Evolutionary conservation across 2,329 filamentous ascomycete genomes (phyloP).

Genomic region (Cadophora malorum): DNA sequence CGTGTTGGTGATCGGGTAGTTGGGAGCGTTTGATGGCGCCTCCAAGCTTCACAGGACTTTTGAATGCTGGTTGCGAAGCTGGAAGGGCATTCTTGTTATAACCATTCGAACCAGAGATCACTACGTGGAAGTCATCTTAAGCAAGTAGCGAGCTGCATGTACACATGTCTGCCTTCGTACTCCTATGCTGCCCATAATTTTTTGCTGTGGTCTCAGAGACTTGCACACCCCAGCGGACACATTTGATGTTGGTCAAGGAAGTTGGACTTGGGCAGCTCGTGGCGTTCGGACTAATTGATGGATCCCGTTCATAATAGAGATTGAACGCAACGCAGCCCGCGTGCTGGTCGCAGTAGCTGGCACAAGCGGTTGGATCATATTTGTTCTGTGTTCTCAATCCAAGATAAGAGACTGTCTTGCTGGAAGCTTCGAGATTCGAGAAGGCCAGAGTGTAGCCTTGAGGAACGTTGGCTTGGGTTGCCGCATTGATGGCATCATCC

Average conservation of each 20-base stretch:
- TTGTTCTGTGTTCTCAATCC: constrained; percentile 41
- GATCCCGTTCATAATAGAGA: constrained; percentile 47
- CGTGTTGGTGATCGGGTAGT: constrained; percentile 34
- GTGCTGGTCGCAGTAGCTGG: constrained; percentile 41
- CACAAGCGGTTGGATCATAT: constrained; percentile 45
- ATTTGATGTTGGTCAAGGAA: constrained; percentile 47
- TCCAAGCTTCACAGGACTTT: constrained; percentile 42
- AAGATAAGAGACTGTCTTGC: constrained; percentile 41
- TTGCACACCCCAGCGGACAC: constrained; percentile 46
- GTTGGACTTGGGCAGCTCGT: constrained; percentile 45
- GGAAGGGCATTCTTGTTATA: constrained; percentile 44
- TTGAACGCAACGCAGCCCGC: constrained; percentile 46
- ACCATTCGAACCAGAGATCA: constrained; percentile 53
- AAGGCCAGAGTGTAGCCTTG: constrained; percentile 46
- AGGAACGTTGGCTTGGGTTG: constrained; percentile 40
- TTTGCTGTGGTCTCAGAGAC: constrained; percentile 42
- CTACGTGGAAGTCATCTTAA: constrained; percentile 47
- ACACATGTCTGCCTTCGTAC: constrained; percentile 17
- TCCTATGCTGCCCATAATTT: constrained; percentile 46
- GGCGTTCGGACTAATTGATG: constrained; percentile 42
- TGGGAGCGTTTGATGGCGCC: constrained; percentile 46
- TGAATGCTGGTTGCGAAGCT: constrained; percentile 35
- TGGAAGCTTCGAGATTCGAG: constrained; percentile 43
- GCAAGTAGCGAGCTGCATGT: constrained; percentile 5
- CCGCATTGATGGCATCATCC: constrained; percentile 25